A percentile compares a stretch with the other conserved stretches of the same genome.
Conservation (phyloP, 352 stramenopile species). For the Pythium aphanidermatum region DNA sequence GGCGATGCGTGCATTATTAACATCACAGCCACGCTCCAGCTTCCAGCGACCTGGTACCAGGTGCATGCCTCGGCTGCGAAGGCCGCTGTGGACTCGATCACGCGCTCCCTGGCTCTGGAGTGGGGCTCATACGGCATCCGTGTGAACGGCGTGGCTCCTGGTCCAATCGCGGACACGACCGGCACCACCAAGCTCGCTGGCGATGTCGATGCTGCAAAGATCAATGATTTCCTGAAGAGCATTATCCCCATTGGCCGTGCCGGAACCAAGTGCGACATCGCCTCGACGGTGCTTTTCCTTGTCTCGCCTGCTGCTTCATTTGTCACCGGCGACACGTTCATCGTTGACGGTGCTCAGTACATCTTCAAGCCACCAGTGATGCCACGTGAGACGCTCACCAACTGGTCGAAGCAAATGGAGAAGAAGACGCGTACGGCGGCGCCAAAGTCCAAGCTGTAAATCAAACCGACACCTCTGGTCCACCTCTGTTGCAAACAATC, state of each 20-base stretch:
- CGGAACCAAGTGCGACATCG: conserved; percentile 85
- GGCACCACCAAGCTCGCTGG: conserved; percentile 90
- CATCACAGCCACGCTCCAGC: conserved; percentile 93
- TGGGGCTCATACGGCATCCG: conserved; percentile 93
- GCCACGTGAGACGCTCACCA: conserved; percentile 57
- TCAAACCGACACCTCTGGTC: no score
- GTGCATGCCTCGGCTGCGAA: conserved; percentile 94
- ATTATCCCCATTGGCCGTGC: conserved; percentile 66
- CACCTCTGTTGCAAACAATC: background rate
- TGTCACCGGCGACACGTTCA: conserved; percentile 75
- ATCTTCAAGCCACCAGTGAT: conserved; percentile 71
- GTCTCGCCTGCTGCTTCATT: conserved; percentile 70
- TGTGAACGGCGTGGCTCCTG: conserved; percentile 93
- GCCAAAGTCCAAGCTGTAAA: conserved; percentile 49
- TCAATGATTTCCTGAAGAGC: conserved; percentile 40
- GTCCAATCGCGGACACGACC: conserved; percentile 92
- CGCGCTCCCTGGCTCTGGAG: conserved; percentile 92
- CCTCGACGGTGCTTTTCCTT: conserved; percentile 72
- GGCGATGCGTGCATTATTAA: conserved; percentile 90
- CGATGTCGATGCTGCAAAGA: conserved; percentile 35
- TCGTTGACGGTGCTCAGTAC: conserved; percentile 83
- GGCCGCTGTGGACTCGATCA: conserved; percentile 93
- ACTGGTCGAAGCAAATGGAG: conserved; percentile 76
- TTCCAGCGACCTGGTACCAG: conserved; percentile 92
- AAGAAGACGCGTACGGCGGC: conserved; percentile 45